Conservation (phyloP, 108 stramenopile genomes). For the Ochromonas danica region DNA sequence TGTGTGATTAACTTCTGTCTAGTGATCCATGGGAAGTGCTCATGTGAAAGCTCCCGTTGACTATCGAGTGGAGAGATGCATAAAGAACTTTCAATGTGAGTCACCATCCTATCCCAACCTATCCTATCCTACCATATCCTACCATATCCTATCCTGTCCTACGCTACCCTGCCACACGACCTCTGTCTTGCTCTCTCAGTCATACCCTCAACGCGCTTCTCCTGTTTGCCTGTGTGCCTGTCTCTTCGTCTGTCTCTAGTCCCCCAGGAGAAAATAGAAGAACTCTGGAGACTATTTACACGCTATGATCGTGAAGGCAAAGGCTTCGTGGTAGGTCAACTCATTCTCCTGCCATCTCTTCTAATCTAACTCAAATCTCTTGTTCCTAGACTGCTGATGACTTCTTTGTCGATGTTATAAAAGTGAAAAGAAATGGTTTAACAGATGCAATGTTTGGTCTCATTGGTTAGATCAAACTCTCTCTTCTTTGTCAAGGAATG, state of each 20-base stretch:
- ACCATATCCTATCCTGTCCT: not conserved
- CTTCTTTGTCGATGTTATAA: not conserved
- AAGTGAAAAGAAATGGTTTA: not conserved
- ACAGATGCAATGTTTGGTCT: not conserved
- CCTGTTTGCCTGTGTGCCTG: not conserved
- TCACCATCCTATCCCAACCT: not conserved
- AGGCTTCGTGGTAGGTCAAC: not conserved
- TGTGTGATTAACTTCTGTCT: too few relatives aligned
- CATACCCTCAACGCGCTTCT: not conserved
- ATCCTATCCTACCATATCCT: too few relatives aligned
- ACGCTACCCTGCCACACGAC: not conserved
- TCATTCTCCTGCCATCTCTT: not conserved
- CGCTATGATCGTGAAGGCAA: not conserved
- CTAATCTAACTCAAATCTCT: not conserved
- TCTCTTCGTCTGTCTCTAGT: not conserved
- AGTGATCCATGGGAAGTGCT: not conserved
- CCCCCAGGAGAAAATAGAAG: constrained; percentile 3
- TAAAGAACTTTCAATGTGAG: not conserved
- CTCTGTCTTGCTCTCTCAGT: not conserved
- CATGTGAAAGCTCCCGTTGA: not conserved
- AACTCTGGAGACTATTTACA: not conserved
- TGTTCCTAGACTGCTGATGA: not conserved
- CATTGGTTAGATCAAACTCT: not conserved
- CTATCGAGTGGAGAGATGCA: not conserved
- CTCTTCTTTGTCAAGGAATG: not conserved